These are phyloP conservation scores for Phlyctochytrium bullatum DNA, from an alignment of 192 early-diverging fungal species.

Conservation along the genomic window DNA sequence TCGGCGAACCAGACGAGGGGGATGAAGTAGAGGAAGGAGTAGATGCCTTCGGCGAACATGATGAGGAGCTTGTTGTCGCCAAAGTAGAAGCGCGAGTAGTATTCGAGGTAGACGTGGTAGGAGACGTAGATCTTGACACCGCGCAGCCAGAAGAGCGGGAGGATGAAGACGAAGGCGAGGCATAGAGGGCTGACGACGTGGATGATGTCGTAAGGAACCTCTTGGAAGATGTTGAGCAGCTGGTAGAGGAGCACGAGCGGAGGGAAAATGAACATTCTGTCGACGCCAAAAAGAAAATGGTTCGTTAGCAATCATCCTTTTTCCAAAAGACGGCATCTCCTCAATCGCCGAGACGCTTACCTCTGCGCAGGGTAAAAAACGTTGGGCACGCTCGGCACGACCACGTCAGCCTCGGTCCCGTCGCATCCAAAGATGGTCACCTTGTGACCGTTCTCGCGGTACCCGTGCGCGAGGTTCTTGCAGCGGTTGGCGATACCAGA, in stretches of 20 bases:
- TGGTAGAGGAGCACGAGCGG: slow-evolving; percentile 39
- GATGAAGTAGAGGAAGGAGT: slow-evolving; percentile 39
- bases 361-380: background rate
- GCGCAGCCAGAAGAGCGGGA: slow-evolving; percentile 36
- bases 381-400: slow-evolving; percentile 19
- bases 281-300: too few relatives aligned
- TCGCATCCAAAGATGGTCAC: slow-evolving; percentile 44
- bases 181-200: slow-evolving; percentile 46
- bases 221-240: slow-evolving; percentile 31
- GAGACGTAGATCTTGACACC: slow-evolving; percentile 49
- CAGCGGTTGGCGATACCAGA: slow-evolving; percentile 54
- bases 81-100: slow-evolving; percentile 47
- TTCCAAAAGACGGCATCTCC: slow-evolving; percentile 2
- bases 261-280: slow-evolving; percentile 46
- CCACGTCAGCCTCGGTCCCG: slow-evolving; percentile 42
- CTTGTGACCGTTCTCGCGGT: slow-evolving; percentile 40
- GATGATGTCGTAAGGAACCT: slow-evolving; percentile 45
- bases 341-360: too few relatives aligned
- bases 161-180: slow-evolving; percentile 36
- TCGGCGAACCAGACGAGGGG: slow-evolving; percentile 45
- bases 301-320: background rate
- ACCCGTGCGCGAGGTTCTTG: slow-evolving; percentile 46
- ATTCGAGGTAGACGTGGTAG: slow-evolving; percentile 51
- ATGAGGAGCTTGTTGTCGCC: slow-evolving; percentile 28
- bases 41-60: slow-evolving; percentile 37